Evolutionary conservation across 495 filamentous ascomycete species (phyloP).

Genomic region (Penicillium fimorum): DNA sequence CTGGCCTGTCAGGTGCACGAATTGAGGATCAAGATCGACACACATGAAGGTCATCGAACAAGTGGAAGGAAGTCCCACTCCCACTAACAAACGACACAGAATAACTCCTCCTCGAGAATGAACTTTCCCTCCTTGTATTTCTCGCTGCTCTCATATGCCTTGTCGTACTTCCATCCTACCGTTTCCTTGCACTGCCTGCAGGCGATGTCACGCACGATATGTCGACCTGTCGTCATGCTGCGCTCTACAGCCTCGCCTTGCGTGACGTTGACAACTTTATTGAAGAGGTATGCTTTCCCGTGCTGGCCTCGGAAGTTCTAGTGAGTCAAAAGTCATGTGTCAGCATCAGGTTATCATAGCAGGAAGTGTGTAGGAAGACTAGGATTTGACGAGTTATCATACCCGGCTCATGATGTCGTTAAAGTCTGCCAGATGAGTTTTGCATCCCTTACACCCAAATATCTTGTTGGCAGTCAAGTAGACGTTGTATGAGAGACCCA

Average conservation of each 20-base stretch:
- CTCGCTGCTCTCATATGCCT: slow-evolving; percentile 85
- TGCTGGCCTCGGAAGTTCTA: slow-evolving; percentile 99
- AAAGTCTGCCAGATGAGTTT: slow-evolving; percentile 90
- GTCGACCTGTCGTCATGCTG: slow-evolving; percentile 97
- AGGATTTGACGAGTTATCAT: slow-evolving; percentile 27
- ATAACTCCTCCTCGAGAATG: slow-evolving; percentile 89
- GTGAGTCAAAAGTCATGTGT: slow-evolving; percentile 15
- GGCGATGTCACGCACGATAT: slow-evolving; percentile 87
- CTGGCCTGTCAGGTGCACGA: not conserved
- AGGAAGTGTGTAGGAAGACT: slow-evolving; percentile 12
- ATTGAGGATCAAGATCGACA: not conserved
- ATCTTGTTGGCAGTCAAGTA: slow-evolving; percentile 89
- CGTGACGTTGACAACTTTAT: slow-evolving; percentile 85
- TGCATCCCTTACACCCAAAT: slow-evolving; percentile 94
- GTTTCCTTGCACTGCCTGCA: slow-evolving; percentile 87
- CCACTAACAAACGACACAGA: slow-evolving; percentile 67
- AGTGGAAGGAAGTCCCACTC: not conserved
- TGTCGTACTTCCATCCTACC: slow-evolving; percentile 99
- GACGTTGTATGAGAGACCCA: slow-evolving; percentile 95
- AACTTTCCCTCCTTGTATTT: slow-evolving; percentile 99
- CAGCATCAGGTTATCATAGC: slow-evolving; percentile 11
- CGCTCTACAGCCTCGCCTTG: slow-evolving; percentile 80
- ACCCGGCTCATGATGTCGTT: slow-evolving; percentile 96
- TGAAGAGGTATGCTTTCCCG: slow-evolving; percentile 97
- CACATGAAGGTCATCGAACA: not conserved